A percentile compares a stretch with the other conserved stretches of the same genome.
phyloP scores from a whole-genome alignment of 805 yeast species.

The Saccharomycopsis selenospora region DNA sequence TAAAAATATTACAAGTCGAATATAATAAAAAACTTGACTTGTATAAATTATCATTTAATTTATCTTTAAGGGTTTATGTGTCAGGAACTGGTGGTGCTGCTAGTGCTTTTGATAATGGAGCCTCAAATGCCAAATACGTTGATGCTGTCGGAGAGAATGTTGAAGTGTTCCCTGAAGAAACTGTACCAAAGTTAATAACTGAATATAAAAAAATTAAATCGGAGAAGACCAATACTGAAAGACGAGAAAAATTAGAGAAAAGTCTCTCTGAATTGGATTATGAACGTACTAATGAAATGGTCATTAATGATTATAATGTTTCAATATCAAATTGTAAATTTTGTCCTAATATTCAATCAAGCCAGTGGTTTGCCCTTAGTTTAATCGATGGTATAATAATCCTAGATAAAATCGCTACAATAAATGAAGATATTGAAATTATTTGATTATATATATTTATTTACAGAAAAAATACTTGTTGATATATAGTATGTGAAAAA shows the following conservation, averaged over 20 bases:
- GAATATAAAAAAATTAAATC: not conserved
- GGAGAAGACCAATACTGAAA: not conserved
- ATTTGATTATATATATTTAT: not conserved
- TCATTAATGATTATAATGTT: not conserved
- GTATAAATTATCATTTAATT: not conserved
- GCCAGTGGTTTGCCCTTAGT: not conserved
- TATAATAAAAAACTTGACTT: not conserved
- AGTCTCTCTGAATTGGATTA: not conserved
- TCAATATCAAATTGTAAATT: not conserved
- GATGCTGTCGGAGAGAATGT: not conserved
- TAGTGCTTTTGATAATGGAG: not conserved
- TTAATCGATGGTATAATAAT: not conserved
- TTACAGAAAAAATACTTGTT: not conserved
- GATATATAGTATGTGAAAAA: not conserved
- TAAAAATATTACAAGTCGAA: not conserved
- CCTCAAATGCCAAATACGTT: not conserved
- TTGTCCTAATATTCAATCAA: not conserved
- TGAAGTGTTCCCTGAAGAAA: not conserved
- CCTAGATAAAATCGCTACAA: not conserved
- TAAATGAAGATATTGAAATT: not conserved
- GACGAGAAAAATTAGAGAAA: not conserved
- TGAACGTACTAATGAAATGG: not conserved
- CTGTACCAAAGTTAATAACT: not conserved
- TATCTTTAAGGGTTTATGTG: not conserved
- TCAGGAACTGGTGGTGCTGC: too few relatives aligned